Evolutionary conservation across 768 basidiomycete genomes (phyloP).

Genomic region (Kwoniella sp.): DNA sequence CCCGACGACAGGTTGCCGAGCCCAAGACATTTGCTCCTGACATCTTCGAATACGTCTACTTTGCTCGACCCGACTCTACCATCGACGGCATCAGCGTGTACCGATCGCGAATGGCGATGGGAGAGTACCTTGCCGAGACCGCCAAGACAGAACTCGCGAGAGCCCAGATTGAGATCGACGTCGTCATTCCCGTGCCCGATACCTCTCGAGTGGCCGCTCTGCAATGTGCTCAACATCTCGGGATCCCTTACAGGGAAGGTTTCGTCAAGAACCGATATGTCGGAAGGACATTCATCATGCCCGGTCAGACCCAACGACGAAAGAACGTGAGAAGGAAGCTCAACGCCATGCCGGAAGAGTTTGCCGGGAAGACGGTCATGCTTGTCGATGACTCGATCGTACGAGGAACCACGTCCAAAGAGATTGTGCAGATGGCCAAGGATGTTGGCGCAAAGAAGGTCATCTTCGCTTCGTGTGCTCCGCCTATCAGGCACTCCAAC

Average conservation of each 20-base stretch:
- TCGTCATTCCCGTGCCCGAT: slow-evolving; percentile 97
- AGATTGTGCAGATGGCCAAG: slow-evolving; percentile 98
- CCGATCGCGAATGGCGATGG: slow-evolving; percentile 98
- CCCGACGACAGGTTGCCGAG: slow-evolving; percentile 69
- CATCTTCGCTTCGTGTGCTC: slow-evolving; percentile 94
- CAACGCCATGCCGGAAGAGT: slow-evolving; percentile 98
- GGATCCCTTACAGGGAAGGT: slow-evolving; percentile 92
- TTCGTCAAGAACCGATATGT: slow-evolving; percentile 99
- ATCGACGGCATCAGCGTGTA: slow-evolving; percentile 97
- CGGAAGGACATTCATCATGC: slow-evolving; percentile 99
- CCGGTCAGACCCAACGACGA: slow-evolving; percentile 90
- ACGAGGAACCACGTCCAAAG: slow-evolving; percentile 95
- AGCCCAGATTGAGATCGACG: slow-evolving; percentile 67
- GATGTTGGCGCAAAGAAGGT: slow-evolving; percentile 97
- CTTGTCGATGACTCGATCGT: slow-evolving; percentile 99
- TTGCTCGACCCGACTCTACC: slow-evolving; percentile 96
- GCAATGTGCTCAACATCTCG: slow-evolving; percentile 86
- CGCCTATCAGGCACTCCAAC: slow-evolving; percentile 92
- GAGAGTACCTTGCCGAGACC: slow-evolving; percentile 87
- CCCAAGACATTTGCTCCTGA: slow-evolving; percentile 85
- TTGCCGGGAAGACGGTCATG: slow-evolving; percentile 84
- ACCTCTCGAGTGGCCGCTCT: slow-evolving; percentile 94
- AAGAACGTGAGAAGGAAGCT: slow-evolving; percentile 94
- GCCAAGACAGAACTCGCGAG: slow-evolving; percentile 71
- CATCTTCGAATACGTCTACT: slow-evolving; percentile 98